Evolutionary conservation across 2,329 filamentous ascomycete genomes (phyloP).

Genomic region (Fonsecaea pedrosoi): DNA sequence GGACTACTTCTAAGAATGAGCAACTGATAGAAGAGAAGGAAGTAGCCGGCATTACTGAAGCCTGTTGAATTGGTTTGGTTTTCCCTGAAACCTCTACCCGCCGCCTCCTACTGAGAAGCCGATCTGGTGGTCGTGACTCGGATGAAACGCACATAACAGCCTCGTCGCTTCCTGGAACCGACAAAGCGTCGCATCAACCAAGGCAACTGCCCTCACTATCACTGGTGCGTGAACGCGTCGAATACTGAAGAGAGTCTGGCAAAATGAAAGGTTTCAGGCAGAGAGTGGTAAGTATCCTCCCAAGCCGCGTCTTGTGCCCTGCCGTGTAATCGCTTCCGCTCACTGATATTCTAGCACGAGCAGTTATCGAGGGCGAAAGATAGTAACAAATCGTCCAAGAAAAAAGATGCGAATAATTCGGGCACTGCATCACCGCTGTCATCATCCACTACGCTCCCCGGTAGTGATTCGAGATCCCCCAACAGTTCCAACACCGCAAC

Average conservation of each 20-base stretch:
- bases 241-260: slow-evolving; percentile 45
- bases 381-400: slow-evolving; percentile 78
- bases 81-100: neutral
- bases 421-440: slow-evolving; percentile 81
- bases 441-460: slow-evolving; percentile 53
- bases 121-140: slow-evolving; percentile 14
- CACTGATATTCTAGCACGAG: slow-evolving; percentile 61
- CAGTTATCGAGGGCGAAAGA: slow-evolving; percentile 93
- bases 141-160: slow-evolving; percentile 21
- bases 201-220: slow-evolving; percentile 14
- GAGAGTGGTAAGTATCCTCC: slow-evolving; percentile 78
- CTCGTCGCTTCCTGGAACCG: slow-evolving; percentile 15
- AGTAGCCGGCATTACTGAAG: neutral
- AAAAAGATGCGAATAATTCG: slow-evolving; percentile 60
- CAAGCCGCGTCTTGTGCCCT: slow-evolving; percentile 5
- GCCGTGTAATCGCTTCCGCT: slow-evolving; percentile 27
- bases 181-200: slow-evolving; percentile 27
- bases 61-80: neutral
- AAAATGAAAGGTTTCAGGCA: slow-evolving; percentile 98
- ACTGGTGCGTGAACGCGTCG: slow-evolving; percentile 20
- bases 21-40: slow-evolving; percentile 6
- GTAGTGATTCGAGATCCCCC: slow-evolving; percentile 60
- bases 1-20: slow-evolving; percentile 1
- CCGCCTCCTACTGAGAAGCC: slow-evolving; percentile 1
- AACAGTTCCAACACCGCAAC: slow-evolving; percentile 70